phyloP scores from a whole-genome alignment of 176 grass and related monocot genomes.

The Elaeis guineensis region DNA sequence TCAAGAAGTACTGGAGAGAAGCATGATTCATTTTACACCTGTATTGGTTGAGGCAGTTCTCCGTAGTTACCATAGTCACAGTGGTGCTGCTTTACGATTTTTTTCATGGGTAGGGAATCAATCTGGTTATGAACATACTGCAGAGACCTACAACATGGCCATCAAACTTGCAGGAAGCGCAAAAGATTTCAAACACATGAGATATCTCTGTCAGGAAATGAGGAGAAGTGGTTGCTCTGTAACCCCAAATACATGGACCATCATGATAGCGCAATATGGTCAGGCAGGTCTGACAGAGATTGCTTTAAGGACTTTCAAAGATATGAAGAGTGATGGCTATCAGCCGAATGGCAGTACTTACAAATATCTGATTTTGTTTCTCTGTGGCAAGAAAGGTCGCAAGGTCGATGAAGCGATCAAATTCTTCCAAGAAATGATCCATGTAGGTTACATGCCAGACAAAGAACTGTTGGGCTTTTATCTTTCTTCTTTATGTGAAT shows the following conservation, averaged over 20 bases:
- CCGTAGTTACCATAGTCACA: conserved; percentile 39
- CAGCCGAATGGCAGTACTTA: conserved; percentile 51
- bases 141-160: conserved; percentile 62
- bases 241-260: conserved; percentile 65
- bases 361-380: conserved; percentile 60
- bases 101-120: conserved; percentile 58
- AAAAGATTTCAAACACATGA: conserved; percentile 90
- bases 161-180: conserved; percentile 73
- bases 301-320: conserved; percentile 43
- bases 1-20: conserved; percentile 41
- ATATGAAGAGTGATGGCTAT: conserved; percentile 55
- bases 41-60: conserved; percentile 51
- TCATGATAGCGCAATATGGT: conserved; percentile 80
- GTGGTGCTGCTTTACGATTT: conserved; percentile 55
- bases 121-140: conserved; percentile 39
- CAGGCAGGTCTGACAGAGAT: conserved; percentile 72
- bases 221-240: conserved; percentile 34
- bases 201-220: conserved; percentile 77
- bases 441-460: conserved; percentile 40
- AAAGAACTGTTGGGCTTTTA: conserved; percentile 42
- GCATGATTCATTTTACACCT: conserved; percentile 51
- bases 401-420: conserved; percentile 56
- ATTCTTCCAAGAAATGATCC: conserved; percentile 71
- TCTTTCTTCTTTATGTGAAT: conserved; percentile 64
- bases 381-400: conserved; percentile 52